A percentile compares a stretch with the other conserved stretches of the same genome.
These are phyloP conservation scores for Chlamydomonas eustigma DNA, from an alignment of 139 green algal genomes.

Conservation along the genomic window DNA sequence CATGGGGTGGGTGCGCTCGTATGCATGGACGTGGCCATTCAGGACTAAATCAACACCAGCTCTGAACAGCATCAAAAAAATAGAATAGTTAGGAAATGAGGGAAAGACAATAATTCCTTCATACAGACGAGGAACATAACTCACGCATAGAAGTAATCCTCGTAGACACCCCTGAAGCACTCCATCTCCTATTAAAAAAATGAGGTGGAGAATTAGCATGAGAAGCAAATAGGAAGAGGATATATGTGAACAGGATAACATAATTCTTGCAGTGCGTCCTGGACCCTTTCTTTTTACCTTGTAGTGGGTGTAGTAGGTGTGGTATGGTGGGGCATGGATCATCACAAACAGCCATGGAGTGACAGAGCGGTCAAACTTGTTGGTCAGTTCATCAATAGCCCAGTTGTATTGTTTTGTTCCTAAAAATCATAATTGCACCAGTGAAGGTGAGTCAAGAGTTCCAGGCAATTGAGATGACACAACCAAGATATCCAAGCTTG, in stretches of 20 bases:
- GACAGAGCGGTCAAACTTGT: neutral
- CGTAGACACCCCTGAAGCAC: slow-evolving; percentile 28
- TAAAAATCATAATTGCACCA: neutral
- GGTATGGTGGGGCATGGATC: slow-evolving; percentile 10
- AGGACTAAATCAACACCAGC: slow-evolving; percentile 28
- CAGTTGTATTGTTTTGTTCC: neutral
- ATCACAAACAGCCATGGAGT: slow-evolving; percentile 11
- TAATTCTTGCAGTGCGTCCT: too few relatives aligned
- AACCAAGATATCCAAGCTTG: too few relatives aligned
- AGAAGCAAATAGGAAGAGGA: too few relatives aligned
- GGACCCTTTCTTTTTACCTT: slow-evolving; percentile 6
- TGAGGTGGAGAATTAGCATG: too few relatives aligned
- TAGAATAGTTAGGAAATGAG: too few relatives aligned
- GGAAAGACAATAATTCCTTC: too few relatives aligned
- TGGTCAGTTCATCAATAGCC: neutral
- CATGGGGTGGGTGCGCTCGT: slow-evolving; percentile 43
- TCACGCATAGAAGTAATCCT: slow-evolving; percentile 34
- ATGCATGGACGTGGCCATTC: slow-evolving; percentile 52
- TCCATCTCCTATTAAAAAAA: slow-evolving; percentile 24
- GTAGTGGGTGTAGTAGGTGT: slow-evolving; percentile 31
- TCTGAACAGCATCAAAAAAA: too few relatives aligned
- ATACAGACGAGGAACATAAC: too few relatives aligned
- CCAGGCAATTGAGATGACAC: too few relatives aligned
- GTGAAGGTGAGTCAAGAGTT: neutral
- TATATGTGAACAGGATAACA: too few relatives aligned